A percentile compares a stretch with the other conserved stretches of the same genome.
Conservation (phyloP, 345 rosid genomes). For the Orychophragmus violaceus region DNA sequence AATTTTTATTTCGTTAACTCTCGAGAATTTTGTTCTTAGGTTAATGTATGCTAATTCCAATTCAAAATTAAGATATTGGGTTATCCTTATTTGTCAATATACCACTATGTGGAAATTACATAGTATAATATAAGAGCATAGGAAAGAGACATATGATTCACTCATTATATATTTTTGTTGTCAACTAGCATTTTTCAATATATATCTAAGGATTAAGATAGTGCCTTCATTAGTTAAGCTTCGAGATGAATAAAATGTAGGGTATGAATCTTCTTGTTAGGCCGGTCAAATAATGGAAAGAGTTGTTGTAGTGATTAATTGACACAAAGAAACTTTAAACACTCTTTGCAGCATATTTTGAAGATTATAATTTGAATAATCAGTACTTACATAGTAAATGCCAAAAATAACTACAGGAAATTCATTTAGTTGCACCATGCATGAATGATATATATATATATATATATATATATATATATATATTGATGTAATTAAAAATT, state of each 20-base stretch:
- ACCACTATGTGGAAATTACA: neutral
- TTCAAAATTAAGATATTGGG: neutral
- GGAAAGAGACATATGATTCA: neutral
- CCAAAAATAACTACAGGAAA: neutral
- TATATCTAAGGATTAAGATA: no score
- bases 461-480: no score
- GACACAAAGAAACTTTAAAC: neutral
- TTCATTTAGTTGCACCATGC: neutral
- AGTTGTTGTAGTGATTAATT: slow-evolving; percentile 17
- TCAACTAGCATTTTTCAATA: neutral
- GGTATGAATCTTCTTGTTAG: neutral
- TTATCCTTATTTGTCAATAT: neutral
- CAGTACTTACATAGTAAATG: slow-evolving; percentile 3
- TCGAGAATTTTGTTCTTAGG: neutral
- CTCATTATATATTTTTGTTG: neutral
- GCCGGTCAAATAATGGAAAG: slow-evolving; percentile 4
- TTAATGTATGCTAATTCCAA: neutral
- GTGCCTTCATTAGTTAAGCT: neutral
- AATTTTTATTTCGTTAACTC: neutral
- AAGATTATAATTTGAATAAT: neutral
- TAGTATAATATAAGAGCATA: neutral
- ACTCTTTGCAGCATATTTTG: slow-evolving; percentile 22
- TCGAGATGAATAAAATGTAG: neutral
- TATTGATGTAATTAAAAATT: neutral
- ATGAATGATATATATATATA: neutral